These are phyloP conservation scores for Eragrostis curvula DNA, from an alignment of 176 grass and related monocot genomes.

Conservation along the genomic window DNA sequence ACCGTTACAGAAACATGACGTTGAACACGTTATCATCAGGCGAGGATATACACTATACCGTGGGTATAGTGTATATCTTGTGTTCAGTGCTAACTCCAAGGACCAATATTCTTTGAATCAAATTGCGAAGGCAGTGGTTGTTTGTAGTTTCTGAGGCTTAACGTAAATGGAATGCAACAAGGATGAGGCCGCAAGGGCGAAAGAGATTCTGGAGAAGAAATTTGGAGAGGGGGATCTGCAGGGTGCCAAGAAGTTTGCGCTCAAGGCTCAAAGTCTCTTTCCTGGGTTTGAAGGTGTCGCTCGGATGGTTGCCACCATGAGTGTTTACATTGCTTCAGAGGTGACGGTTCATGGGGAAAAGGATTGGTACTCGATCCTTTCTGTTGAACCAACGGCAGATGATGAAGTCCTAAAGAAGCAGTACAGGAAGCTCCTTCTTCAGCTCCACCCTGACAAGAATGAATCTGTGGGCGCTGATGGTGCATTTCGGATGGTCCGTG, in stretches of 20 bases:
- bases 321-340: slow-evolving; percentile 40
- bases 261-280: slow-evolving; percentile 37
- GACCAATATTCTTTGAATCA: not conserved
- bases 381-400: not conserved
- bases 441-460: slow-evolving; percentile 37
- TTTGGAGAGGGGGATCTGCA: slow-evolving; percentile 9
- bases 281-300: slow-evolving; percentile 32
- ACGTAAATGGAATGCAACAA: slow-evolving; percentile 43
- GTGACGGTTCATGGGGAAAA: slow-evolving; percentile 18
- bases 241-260: slow-evolving; percentile 42
- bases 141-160: not conserved
- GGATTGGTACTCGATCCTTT: slow-evolving; percentile 41
- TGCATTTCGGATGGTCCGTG: slow-evolving; percentile 39
- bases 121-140: not conserved
- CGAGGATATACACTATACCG: too few relatives aligned
- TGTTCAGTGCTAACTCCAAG: not conserved
- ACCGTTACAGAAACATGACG: too few relatives aligned
- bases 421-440: slow-evolving; percentile 35
- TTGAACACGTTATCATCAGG: too few relatives aligned
- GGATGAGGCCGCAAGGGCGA: too few relatives aligned
- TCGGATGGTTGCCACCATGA: slow-evolving; percentile 36
- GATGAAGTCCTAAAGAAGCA: slow-evolving; percentile 22
- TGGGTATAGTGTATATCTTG: too few relatives aligned
- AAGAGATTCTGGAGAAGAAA: slow-evolving; percentile 27
- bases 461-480: slow-evolving; percentile 41